Percentiles rank a stretch among this genome's conserved stretches.
Conservation (phyloP, 2,329 filamentous ascomycete species). For the Penicillium brasilianum region DNA sequence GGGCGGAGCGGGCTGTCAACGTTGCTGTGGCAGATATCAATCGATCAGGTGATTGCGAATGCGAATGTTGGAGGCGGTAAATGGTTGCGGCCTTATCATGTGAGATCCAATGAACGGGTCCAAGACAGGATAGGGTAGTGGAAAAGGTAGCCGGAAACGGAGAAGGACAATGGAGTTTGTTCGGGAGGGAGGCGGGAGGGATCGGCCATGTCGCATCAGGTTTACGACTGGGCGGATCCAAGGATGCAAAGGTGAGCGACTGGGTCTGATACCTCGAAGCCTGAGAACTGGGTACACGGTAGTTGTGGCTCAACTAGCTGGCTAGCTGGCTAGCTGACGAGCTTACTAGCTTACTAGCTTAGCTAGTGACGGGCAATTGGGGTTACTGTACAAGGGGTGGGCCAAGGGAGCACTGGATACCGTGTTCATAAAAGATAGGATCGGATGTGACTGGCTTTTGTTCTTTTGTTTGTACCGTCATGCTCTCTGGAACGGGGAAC, state of each 20-base stretch:
- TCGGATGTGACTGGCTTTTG: background rate
- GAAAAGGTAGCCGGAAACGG: constrained; percentile 5
- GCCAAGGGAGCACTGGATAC: background rate
- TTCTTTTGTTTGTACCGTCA: background rate
- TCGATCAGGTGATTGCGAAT: constrained; percentile 3
- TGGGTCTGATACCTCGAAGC: background rate
- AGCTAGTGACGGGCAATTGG: background rate
- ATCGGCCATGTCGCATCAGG: constrained; percentile 15
- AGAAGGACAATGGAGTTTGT: constrained; percentile 13
- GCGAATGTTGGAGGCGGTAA: background rate
- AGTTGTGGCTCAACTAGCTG: background rate
- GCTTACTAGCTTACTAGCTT: background rate
- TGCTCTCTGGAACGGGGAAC: background rate
- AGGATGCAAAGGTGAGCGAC: background rate
- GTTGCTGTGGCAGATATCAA: constrained; percentile 8
- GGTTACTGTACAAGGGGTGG: background rate
- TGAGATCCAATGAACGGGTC: constrained; percentile 8
- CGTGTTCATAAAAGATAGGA: background rate
- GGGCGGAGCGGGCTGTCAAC: background rate
- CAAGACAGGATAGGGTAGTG: background rate
- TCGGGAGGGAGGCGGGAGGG: background rate
- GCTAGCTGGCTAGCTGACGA: no score
- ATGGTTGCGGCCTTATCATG: constrained; percentile 6
- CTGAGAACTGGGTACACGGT: no score
- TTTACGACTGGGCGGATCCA: constrained; percentile 9